Percentiles rank a stretch among this genome's conserved stretches.
These are phyloP conservation scores for Beauveria bassiana DNA, from an alignment of 2,329 filamentous ascomycete genomes.

Conservation along the genomic window DNA sequence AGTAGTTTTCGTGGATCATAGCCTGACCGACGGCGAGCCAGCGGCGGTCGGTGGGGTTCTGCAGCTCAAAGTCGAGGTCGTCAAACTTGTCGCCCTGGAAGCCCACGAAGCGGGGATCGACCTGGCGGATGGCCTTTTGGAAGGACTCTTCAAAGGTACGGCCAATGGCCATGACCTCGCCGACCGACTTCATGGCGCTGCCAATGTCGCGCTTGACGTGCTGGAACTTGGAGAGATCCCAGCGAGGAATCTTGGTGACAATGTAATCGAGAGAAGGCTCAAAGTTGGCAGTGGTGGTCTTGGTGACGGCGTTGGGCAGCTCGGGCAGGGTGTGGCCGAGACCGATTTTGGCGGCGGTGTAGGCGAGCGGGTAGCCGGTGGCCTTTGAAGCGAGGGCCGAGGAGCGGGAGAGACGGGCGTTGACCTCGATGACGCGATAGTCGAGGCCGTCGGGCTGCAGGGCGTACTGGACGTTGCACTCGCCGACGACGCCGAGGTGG, in stretches of 20 bases:
- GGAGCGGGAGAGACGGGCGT: slow-evolving; percentile 94
- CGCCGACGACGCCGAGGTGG: slow-evolving; percentile 92
- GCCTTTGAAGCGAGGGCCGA: slow-evolving; percentile 97
- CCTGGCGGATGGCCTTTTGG: slow-evolving; percentile 96
- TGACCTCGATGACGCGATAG: slow-evolving; percentile 98
- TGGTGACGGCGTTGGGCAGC: slow-evolving; percentile 94
- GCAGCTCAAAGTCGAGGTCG: slow-evolving; percentile 79
- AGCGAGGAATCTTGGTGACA: slow-evolving; percentile 96
- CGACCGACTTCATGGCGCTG: slow-evolving; percentile 97
- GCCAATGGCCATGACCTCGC: slow-evolving; percentile 98
- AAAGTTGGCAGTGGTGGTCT: slow-evolving; percentile 98
- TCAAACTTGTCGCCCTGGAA: slow-evolving; percentile 96
- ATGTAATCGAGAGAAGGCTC: slow-evolving; percentile 97
- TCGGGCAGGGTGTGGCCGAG: slow-evolving; percentile 92
- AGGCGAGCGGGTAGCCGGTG: slow-evolving; percentile 93
- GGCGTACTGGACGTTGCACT: slow-evolving; percentile 98
- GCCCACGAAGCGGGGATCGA: slow-evolving; percentile 84
- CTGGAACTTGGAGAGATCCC: slow-evolving; percentile 98
- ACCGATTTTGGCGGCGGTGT: slow-evolving; percentile 96
- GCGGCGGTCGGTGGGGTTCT: slow-evolving; percentile 89
- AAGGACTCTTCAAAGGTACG: slow-evolving; percentile 98
- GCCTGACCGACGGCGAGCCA: slow-evolving; percentile 97
- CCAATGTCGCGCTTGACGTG: slow-evolving; percentile 97
- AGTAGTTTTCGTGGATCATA: slow-evolving; percentile 95
- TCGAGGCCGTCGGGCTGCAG: slow-evolving; percentile 94